Base-by-base conservation (phyloP, 495 filamentous ascomycete genomes). In the Talaromyces borbonicus region DNA sequence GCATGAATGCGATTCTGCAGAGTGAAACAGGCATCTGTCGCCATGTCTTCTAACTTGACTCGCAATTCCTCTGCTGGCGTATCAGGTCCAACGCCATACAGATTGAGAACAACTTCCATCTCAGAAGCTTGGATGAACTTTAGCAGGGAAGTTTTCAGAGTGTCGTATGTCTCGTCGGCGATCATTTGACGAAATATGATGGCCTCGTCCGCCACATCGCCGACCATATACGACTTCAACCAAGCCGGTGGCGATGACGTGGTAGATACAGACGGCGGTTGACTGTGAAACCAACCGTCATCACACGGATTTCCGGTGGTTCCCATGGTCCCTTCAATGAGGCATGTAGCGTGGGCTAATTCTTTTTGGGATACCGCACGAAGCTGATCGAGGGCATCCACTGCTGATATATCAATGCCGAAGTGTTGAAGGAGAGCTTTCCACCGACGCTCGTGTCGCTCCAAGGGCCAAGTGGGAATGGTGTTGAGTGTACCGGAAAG, bases 151-250 rank as follows among this genome's bases (percentile, higher is more conserved):
- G n/a, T n/a, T n/a, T n/a, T n/a, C n/a, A n/a, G n/a, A n/a, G n/a
- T n/a, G n/a, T 52, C 35, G 20, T 55, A 59, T 12, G 49, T 26
- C 1, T 59, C 54, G 3, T 57, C 38, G 9, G 56, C 42, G 0
- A 64, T 42, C 27, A 59, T 62, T 0, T 60, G 23, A 37, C 60
- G 59, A 24, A 62, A 65, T 16, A 65, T 60, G 7, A 62, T 36
- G 8, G 59, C 61, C 45, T 65, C 61, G 46, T 65, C 57, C 26
- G 60, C 60, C 3, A 50, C 55, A 51, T 65, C 61, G 3, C 59
- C 59, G 29, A 60, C 24, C 59, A 60, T 65, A 5, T 49, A 52
- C 2, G 46, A 48, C 16, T 58, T 36, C 33, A 65, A 27, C 61
- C 61, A 65, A 1, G 29, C 1, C 0, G 59, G 61, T 2, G 57